These are phyloP conservation scores for Malassezia japonica DNA, from an alignment of 1,284 basidiomycete species.

Conservation along the genomic window DNA sequence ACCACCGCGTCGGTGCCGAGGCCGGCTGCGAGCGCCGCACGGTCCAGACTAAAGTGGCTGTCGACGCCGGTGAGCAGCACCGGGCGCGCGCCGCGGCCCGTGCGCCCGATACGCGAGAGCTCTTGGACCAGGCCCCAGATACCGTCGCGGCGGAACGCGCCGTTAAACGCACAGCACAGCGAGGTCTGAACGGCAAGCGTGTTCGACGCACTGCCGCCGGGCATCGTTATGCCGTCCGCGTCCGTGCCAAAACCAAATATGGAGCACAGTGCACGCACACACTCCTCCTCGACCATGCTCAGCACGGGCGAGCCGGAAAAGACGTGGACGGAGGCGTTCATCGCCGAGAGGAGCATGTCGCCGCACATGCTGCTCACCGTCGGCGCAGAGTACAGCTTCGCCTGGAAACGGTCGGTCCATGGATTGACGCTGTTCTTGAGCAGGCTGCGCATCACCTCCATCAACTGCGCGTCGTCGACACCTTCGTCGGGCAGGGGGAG, in stretches of 20 bases:
- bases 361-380: constrained; percentile 49
- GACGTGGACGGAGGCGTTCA: constrained; percentile 51
- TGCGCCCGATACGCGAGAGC: constrained; percentile 14
- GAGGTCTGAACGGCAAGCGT: constrained; percentile 49
- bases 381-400: constrained; percentile 49
- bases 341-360: constrained; percentile 47
- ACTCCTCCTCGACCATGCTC: constrained; percentile 41
- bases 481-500: constrained; percentile 18
- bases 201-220: constrained; percentile 50
- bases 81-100: constrained; percentile 24
- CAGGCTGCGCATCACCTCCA: constrained; percentile 23
- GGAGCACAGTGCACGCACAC: constrained; percentile 28
- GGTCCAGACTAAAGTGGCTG: constrained; percentile 48
- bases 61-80: constrained; percentile 48
- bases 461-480: constrained; percentile 8
- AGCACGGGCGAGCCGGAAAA: constrained; percentile 50
- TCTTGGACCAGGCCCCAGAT: constrained; percentile 22
- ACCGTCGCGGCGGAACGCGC: constrained; percentile 44
- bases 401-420: constrained; percentile 41
- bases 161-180: constrained; percentile 45
- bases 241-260: constrained; percentile 27
- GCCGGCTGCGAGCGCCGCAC: constrained; percentile 50
- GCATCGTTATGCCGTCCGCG: constrained; percentile 42
- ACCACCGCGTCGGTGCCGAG: constrained; percentile 47
- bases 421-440: constrained; percentile 40